Evolutionary conservation across 768 basidiomycete species (phyloP), one percentile per base, ranked within the genome.

Genomic region (Hygrophoropsis aurantiaca): DNA sequence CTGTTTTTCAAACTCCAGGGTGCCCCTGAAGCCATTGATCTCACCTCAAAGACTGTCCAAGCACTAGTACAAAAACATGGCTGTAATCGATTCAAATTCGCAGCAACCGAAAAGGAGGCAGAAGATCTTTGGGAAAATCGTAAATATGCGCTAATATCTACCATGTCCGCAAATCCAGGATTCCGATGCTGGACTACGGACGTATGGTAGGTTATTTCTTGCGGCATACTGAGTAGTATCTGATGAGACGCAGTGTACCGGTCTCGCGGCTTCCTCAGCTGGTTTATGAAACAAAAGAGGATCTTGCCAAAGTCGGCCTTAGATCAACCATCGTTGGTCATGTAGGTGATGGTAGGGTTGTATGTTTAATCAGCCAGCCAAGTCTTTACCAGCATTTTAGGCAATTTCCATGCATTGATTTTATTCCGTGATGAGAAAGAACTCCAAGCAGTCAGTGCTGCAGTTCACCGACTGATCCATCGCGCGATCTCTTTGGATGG

Each of bases 1-100:
- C 76, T 97, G 9, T 92, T 97, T 70, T 90, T 97, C 77, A 94
- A 95, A 64, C 79, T 97, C 42, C 90, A 94, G 61, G 92, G 92
- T 2, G 81, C 88, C 26, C 69, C 77, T 0, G 65, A 74, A 10
- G 74, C 78, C 5, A 79, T 87, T 25, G 59, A 77, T 3, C 75
- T 77, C 34, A 77, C 88, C 0, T 79, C 86, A 0, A 72, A 77
- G 36, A 65, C 73, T 16, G 77, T 90, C 20, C 72, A 82, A 53
- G 58, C 65, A 7, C 80, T 95, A 21, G 80, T 84, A 18, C 73
- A 79, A 56, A 79, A 74, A 55, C 82, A 94, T 53, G 82, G 82
- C 2, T 82, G 89, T 40, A 73, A 64, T 18, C 73, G 75, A 21
- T 90, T 94, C 50, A 72, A 81, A 53, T 86, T 91, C 58, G 90